These are phyloP conservation scores for Suillus hirtellus DNA, from an alignment of 768 basidiomycete genomes.

Conservation along the genomic window DNA sequence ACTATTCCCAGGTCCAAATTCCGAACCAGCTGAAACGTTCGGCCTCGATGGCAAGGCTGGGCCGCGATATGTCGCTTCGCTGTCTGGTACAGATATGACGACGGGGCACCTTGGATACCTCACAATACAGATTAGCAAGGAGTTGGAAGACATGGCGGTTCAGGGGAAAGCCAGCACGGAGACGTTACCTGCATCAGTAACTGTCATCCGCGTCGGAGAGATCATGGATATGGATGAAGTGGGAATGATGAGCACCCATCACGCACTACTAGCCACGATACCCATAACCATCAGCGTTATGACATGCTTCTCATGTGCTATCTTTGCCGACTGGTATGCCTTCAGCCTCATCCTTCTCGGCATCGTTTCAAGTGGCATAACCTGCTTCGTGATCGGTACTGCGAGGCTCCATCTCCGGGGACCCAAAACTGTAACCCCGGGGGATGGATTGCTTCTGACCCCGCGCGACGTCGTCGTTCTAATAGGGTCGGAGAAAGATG, in stretches of 20 bases:
- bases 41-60: constrained; percentile 30
- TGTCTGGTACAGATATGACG: constrained; percentile 31
- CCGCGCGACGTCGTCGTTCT: constrained; percentile 30
- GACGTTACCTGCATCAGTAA: constrained; percentile 22
- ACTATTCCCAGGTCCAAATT: constrained; percentile 32
- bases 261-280: constrained; percentile 23
- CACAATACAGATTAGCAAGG: constrained; percentile 20
- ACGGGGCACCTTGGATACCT: constrained; percentile 34
- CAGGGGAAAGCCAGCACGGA: constrained; percentile 15
- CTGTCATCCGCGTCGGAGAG: constrained; percentile 24
- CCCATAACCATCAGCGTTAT: constrained; percentile 26
- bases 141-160: not conserved
- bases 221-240: constrained; percentile 20
- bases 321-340: constrained; percentile 31
- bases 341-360: constrained; percentile 36
- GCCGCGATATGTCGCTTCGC: constrained; percentile 25
- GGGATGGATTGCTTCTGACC: constrained; percentile 32
- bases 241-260: constrained; percentile 5
- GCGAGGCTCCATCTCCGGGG: constrained; percentile 23
- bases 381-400: constrained; percentile 32
- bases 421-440: constrained; percentile 22
- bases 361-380: constrained; percentile 33
- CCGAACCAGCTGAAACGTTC: constrained; percentile 28
- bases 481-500: constrained; percentile 31
- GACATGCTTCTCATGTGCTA: constrained; percentile 26